Evolutionary conservation across 768 basidiomycete genomes (phyloP), one percentile per base, ranked within the genome.

Genomic region (Daedaleopsis nitida): DNA sequence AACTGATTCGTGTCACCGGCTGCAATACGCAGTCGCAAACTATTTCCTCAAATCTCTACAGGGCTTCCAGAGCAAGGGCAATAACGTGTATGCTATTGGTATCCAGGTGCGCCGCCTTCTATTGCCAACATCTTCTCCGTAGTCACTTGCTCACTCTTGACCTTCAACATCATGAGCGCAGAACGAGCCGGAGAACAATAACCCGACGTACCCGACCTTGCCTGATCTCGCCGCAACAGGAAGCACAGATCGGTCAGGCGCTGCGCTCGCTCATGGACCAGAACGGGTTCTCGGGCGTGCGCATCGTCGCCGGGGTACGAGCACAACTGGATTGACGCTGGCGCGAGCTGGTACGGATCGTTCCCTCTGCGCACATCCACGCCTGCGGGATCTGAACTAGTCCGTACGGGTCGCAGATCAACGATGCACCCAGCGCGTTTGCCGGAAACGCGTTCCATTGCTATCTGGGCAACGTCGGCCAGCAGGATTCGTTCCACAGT

Each of bases 41-140:
- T 91, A 92, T 68, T 81, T 92, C 16, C 71, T 91, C n/a, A 91
- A 90, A 73, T 77, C 82, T 21, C 76, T 91, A 14, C 88, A 90
- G 67, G 89, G 86, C 1, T 90, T 89, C 73, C 75, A 80, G 52
- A 78, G 60, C 59, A 73, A 89, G 66, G 88, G 88, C 1, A 80
- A 89, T 55, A 70, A 77, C 1, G 67, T 85, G 21, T 90, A 86
- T 58, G 88, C 87, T 0, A 81, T 92, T 49, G 77, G 80, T 0
- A 83, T 88, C 43, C 79, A 82, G 75, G 80, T 78, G 45, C 19
- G 51, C 52, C 34, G 35, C 10, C 17, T 35, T 34, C 55, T 8
- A 10, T n/a, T 12, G 17, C 17, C 27, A n/a, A 3, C 27, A 6
- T 23, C 21, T 8, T 16, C 7, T 43, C 19, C 38, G 9, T 12